Evolutionary conservation across 2,329 filamentous ascomycete genomes (phyloP), one percentile per base, ranked within the genome.

Genomic region (Colletotrichum agaves): DNA sequence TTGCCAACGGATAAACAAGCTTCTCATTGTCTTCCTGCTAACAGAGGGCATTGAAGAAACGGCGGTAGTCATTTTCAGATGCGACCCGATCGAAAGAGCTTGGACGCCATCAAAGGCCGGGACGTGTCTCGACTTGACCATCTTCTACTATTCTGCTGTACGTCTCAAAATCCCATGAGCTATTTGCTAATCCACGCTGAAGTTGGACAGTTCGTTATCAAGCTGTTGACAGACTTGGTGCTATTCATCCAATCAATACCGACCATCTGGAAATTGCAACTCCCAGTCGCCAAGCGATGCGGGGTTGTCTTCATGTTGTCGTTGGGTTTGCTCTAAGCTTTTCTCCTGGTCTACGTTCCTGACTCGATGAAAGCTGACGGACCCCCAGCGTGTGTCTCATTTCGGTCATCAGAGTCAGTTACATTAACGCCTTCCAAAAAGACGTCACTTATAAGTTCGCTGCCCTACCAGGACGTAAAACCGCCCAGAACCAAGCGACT

Each of bases 211-310:
- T 75, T 74, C 41, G 75, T 72, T 31, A 75, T 80, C 70, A 80
- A 80, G 69, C 70, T 81, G 37, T 68, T 72, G 11, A 79, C 77
- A 39, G 78, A 80, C 57, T 70, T 81, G 50, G 70, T 77, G 27
- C 70, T 81, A 7, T 79, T 79, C 61, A 69, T 78, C 15, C 75
- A 79, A 44, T 79, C 79, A 3, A 78, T 81, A 13, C 78, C 79
- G 0, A 73, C 76, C n/a, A 75, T 80, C 67, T 75, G 75, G 69
- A 76, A 74, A 35, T 67, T 81, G 37, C 75, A 79, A 31, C 70
- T 80, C 10, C 77, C 74, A 5, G n/a, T 72, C 11, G 72, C 69
- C 8, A 75, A 76, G 70, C 67, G 74, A 19, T 62, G 75, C 21
- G 75, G 74, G 5, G 63, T 76, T 27, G 72, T 74, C 31, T 58